Base-by-base conservation (phyloP, 805 yeast genomes). In the Hanseniaspora opuntiae region DNA sequence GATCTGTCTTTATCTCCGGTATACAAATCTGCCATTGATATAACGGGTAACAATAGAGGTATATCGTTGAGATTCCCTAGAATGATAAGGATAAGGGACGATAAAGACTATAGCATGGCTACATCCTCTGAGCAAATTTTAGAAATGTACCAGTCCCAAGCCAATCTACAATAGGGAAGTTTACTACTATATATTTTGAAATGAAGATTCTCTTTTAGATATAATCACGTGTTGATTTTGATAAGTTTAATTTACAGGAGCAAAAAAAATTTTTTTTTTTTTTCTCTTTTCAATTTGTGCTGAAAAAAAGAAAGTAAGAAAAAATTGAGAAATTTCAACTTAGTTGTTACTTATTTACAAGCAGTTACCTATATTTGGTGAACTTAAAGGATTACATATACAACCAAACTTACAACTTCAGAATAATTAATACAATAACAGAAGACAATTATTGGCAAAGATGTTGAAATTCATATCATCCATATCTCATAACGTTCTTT, bases 11-110 rank as follows among this genome's bases (percentile, higher is more conserved):
- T 87, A 55, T 83, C 94, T 51, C 97, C 97, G 0, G 73, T 86
- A 5, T 89, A 89, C 66, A 86, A 86, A 62, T 94, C 96, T 0
- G 96, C 93, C 4, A 76, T 75, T 30, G 72, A 74, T 28, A 77
- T 77, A 48, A 75, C 80, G 55, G 94, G 87, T 0, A 42, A 46
- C 28, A 39, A 40, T 20, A 81, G 81, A 63, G 97, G 97, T 30
- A 78, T 89, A 3, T 85, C 95, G 3, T 70, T 89, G 54, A 71
- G 97, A 60, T 89, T 89, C 62, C 97, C 97, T 2, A 71, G 97
- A 58, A 88, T 89, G 58, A 63, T 89, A 2, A 72, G 94, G 54
- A 71, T 84, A 20, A 75, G 97, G 63, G 96, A 87, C 41, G 97
- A 89, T 62, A 89, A 89, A 64, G 76, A 76, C 0, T 76, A 83